These are phyloP conservation scores for Aspergillus kassunensis DNA, from an alignment of 495 filamentous ascomycete species.

Conservation along the genomic window DNA sequence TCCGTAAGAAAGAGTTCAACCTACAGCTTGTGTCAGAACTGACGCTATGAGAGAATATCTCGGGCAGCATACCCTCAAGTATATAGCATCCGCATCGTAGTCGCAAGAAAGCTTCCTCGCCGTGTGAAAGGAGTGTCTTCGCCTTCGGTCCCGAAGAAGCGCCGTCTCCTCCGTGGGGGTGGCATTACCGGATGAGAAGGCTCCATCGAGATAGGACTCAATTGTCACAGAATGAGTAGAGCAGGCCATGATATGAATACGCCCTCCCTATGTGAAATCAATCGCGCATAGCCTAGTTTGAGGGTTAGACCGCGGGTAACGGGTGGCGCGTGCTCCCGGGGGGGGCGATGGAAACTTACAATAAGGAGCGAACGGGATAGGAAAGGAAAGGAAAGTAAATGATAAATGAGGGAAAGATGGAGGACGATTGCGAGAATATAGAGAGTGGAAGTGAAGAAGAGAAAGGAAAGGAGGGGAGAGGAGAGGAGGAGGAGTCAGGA, in stretches of 20 bases:
- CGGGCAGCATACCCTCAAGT: constrained; percentile 51
- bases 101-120: constrained; percentile 59
- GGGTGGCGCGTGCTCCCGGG: constrained; percentile 1
- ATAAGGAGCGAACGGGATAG: constrained; percentile 13
- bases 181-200: constrained; percentile 27
- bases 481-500: not conserved
- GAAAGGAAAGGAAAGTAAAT: not conserved
- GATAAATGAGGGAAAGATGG: not conserved
- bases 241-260: constrained; percentile 39
- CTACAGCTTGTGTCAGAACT: constrained; percentile 33
- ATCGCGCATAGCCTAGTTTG: constrained; percentile 11
- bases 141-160: constrained; percentile 43
- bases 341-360: not conserved
- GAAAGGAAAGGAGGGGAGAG: not conserved
- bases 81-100: constrained; percentile 63
- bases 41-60: constrained; percentile 14
- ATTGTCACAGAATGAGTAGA: constrained; percentile 43
- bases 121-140: constrained; percentile 64
- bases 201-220: constrained; percentile 35
- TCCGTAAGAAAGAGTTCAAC: constrained; percentile 88
- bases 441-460: constrained; percentile 6
- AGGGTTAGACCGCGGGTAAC: constrained; percentile 8
- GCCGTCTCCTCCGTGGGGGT: constrained; percentile 34
- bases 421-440: constrained; percentile 6
- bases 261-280: constrained; percentile 4